Percentiles rank a stretch among this genome's conserved stretches.
Conservation (phyloP, 2,329 filamentous ascomycete genomes). For the Tetracladium maxilliforme region DNA sequence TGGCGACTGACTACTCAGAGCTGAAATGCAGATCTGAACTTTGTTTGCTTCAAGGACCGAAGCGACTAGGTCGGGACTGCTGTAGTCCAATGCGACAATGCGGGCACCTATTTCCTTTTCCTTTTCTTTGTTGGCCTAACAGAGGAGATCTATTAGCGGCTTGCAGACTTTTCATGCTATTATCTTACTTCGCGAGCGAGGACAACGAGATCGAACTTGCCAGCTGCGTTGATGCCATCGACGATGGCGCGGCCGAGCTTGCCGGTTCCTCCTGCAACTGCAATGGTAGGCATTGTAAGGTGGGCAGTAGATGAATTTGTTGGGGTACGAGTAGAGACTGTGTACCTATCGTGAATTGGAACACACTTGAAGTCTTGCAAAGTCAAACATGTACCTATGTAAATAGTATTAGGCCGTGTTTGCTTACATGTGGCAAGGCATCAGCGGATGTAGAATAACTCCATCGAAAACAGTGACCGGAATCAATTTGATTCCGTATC, state of each 20-base stretch:
- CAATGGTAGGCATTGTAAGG: slow-evolving; percentile 21
- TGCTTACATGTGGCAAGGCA: too few species aligned
- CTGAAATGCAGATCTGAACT: slow-evolving; percentile 27
- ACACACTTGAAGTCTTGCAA: too few species aligned
- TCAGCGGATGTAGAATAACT: too few species aligned
- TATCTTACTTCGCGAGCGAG: slow-evolving; percentile 20
- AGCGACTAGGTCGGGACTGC: slow-evolving; percentile 12
- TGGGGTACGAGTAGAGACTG: too few species aligned
- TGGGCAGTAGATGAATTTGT: too few species aligned
- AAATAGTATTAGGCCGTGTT: too few species aligned
- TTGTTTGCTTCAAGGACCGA: slow-evolving; percentile 18
- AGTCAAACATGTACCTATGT: too few species aligned
- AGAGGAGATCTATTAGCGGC: slow-evolving; percentile 1
- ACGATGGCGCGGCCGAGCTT: slow-evolving; percentile 28
- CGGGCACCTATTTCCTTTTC: slow-evolving; percentile 3
- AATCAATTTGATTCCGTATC: too few species aligned
- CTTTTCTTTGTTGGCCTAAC: slow-evolving; percentile 2
- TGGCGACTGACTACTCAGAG: slow-evolving; percentile 14
- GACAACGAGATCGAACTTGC: slow-evolving; percentile 21
- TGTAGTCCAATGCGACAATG: slow-evolving; percentile 14
- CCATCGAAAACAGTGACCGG: too few species aligned
- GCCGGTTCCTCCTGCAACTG: slow-evolving; percentile 29
- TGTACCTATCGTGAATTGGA: too few species aligned
- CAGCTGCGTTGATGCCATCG: slow-evolving; percentile 20
- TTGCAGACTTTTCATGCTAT: neutral